These are phyloP conservation scores for Rhodotorula sp. DNA, from an alignment of 1,284 basidiomycete genomes.

Conservation along the genomic window DNA sequence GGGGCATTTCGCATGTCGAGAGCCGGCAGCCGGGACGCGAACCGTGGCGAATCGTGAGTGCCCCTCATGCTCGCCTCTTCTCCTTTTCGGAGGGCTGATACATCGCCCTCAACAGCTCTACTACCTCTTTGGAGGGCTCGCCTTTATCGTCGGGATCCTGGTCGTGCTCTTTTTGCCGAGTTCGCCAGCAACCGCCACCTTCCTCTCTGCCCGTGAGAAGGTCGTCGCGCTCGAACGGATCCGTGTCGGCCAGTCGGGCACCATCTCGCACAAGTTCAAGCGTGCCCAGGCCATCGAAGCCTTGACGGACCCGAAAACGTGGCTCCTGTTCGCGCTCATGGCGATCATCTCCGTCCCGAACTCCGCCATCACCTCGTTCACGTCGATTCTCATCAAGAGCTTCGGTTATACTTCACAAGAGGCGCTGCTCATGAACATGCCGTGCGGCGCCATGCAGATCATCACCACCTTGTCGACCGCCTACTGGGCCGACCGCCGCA, in stretches of 20 bases:
- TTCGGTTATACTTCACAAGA: slow-evolving; percentile 61
- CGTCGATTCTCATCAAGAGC: slow-evolving; percentile 47
- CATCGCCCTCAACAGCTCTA: slow-evolving; percentile 57
- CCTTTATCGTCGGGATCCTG: slow-evolving; percentile 51
- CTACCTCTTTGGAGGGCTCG: slow-evolving; percentile 19
- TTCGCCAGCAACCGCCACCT: slow-evolving; percentile 62
- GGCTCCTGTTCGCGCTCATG: slow-evolving; percentile 63
- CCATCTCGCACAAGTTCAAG: slow-evolving; percentile 60
- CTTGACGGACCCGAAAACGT: slow-evolving; percentile 59
- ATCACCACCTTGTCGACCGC: slow-evolving; percentile 56
- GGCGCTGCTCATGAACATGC: slow-evolving; percentile 62
- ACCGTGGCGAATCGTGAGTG: slow-evolving; percentile 37
- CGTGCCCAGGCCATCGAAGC: slow-evolving; percentile 62
- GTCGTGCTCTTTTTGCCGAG: slow-evolving; percentile 65
- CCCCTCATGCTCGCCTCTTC: not conserved
- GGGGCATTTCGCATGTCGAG: slow-evolving; percentile 58
- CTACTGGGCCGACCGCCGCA: slow-evolving; percentile 61
- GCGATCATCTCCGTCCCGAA: slow-evolving; percentile 60
- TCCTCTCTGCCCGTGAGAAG: slow-evolving; percentile 62
- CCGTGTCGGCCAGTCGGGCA: slow-evolving; percentile 64
- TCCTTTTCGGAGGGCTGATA: slow-evolving; percentile 46
- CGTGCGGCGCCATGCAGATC: slow-evolving; percentile 57
- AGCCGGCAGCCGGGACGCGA: slow-evolving; percentile 45
- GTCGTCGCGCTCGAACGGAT: slow-evolving; percentile 65
- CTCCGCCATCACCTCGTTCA: slow-evolving; percentile 52